Evolutionary conservation across 805 yeast genomes (phyloP).

Genomic region (Zygoascus flipseniorum): DNA sequence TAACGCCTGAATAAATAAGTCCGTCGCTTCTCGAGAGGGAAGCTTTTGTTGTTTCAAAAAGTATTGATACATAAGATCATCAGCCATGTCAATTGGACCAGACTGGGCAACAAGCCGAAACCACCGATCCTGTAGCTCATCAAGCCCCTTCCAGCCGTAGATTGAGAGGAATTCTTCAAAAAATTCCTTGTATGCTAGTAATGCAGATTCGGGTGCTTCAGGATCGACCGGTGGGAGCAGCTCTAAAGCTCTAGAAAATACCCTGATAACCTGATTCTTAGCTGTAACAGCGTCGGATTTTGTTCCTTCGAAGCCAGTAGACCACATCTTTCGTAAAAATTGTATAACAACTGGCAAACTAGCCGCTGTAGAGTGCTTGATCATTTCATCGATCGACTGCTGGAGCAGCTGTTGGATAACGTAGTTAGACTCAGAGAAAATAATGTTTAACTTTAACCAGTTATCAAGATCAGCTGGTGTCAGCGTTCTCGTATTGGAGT

Average conservation of each 20-base stretch:
- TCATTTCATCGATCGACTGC: conserved; percentile 15
- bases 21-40: conserved; percentile 17
- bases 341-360: conserved; percentile 21
- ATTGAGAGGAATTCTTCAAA: conserved; percentile 15
- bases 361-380: conserved; percentile 15
- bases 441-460: conserved; percentile 15
- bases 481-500: conserved; percentile 11
- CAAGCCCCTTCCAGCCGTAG: conserved; percentile 4
- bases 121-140: conserved; percentile 17
- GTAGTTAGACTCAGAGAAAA: conserved; percentile 7
- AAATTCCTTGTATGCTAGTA: conserved; percentile 12
- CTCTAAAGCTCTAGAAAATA: conserved; percentile 20
- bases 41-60: conserved; percentile 4
- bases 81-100: conserved; percentile 20
- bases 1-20: conserved; percentile 17
- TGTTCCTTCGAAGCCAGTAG: conserved; percentile 17
- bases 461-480: conserved; percentile 16
- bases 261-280: conserved; percentile 16
- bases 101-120: conserved; percentile 20
- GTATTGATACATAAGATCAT: conserved; percentile 8
- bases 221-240: conserved; percentile 19
- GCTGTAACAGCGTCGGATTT: conserved; percentile 16
- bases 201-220: conserved; percentile 9
- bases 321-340: conserved; percentile 21
- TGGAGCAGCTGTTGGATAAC: conserved; percentile 13